A percentile compares a stretch with the other conserved stretches of the same genome.
phyloP scores from a whole-genome alignment of 23 red algal species.

The Gracilaria vermiculophylla region DNA sequence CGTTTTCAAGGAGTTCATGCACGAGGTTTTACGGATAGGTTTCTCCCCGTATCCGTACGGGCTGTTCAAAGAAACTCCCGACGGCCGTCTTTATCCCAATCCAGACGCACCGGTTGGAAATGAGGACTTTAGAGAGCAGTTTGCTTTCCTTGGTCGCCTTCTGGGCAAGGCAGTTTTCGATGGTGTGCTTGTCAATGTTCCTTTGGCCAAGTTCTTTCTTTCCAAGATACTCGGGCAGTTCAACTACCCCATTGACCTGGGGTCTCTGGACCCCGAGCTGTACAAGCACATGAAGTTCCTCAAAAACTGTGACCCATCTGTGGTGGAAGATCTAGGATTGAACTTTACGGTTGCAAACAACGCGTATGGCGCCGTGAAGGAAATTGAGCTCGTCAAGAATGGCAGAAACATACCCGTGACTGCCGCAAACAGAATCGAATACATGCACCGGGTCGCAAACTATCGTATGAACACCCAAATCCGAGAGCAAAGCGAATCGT shows the following conservation, averaged over 20 bases:
- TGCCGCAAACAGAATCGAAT: constrained; percentile 89
- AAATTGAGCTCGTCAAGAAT: constrained; percentile 78
- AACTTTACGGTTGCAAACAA: constrained; percentile 93
- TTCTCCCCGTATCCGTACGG: constrained; percentile 94
- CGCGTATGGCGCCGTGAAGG: constrained; percentile 72
- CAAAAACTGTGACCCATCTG: constrained; percentile 49
- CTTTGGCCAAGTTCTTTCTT: constrained; percentile 87
- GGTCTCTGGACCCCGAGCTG: constrained; percentile 89
- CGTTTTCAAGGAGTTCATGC: constrained; percentile 99
- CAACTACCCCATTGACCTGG: constrained; percentile 83
- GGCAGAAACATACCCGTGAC: constrained; percentile 80
- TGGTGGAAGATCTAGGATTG: constrained; percentile 81
- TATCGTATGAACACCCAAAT: constrained; percentile 93
- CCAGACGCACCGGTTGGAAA: constrained; percentile 72
- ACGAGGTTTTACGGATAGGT: constrained; percentile 75
- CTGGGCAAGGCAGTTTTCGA: constrained; percentile 96
- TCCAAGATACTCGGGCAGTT: constrained; percentile 81
- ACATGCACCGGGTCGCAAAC: constrained; percentile 90
- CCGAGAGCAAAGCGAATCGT: constrained; percentile 75
- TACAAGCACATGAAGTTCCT: constrained; percentile 91
- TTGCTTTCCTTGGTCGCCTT: constrained; percentile 94
- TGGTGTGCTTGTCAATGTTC: constrained; percentile 87
- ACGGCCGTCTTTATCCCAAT: constrained; percentile 88
- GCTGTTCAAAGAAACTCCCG: constrained; percentile 82
- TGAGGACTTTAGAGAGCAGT: constrained; percentile 67